A percentile compares a stretch with the other conserved stretches of the same genome.
phyloP scores from a whole-genome alignment of 1,284 basidiomycete species.

The Coniophora puteana region DNA sequence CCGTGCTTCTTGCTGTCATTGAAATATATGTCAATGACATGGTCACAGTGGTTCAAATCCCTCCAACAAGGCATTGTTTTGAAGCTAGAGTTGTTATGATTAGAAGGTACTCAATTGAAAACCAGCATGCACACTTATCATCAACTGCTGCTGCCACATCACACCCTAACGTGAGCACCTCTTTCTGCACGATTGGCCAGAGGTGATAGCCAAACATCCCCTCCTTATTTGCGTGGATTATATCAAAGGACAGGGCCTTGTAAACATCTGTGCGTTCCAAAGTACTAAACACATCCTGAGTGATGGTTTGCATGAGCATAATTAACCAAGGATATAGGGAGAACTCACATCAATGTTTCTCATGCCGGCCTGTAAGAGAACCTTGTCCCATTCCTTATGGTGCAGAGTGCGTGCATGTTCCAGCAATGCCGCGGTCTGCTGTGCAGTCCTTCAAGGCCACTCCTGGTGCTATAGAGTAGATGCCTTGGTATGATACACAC shows the following conservation, averaged over 20 bases:
- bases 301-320: not conserved
- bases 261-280: not conserved
- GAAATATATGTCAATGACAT: slow-evolving; percentile 1
- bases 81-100: not conserved
- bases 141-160: slow-evolving; percentile 14
- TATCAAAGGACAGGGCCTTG: not conserved
- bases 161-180: slow-evolving; percentile 6
- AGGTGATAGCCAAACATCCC: not conserved
- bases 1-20: not conserved
- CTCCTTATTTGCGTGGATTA: not conserved
- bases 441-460: slow-evolving; percentile 4
- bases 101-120: not conserved
- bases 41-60: slow-evolving; percentile 1
- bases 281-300: slow-evolving; percentile 8
- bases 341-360: not conserved
- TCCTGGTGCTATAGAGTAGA: not conserved
- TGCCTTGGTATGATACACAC: not conserved
- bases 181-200: not conserved
- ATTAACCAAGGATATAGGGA: not conserved
- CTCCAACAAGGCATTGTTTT: not conserved
- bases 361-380: not conserved
- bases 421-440: slow-evolving; percentile 10
- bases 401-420: not conserved
- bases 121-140: slow-evolving; percentile 4
- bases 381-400: slow-evolving; percentile 1